Base-by-base conservation (phyloP, 2,329 filamentous ascomycete species). In the Lomentospora prolificans region DNA sequence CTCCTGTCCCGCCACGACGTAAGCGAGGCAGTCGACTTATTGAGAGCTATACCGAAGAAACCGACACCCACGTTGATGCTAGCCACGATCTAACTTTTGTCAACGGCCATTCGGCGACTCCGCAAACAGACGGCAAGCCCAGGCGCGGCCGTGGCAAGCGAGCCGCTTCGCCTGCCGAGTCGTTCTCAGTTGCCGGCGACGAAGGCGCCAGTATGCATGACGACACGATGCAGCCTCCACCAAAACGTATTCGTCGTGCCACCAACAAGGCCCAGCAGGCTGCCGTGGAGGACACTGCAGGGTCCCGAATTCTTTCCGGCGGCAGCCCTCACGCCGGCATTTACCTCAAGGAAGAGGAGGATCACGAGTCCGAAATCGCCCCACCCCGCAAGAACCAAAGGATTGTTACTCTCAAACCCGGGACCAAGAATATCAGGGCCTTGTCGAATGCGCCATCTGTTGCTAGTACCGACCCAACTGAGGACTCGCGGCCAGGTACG, bases 401-500 rank as follows among this genome's bases (percentile, higher is more conserved):
- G 24, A 57, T 57, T 28, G 55, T 57, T 3, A 57, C 55, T 24
- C 55, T 57, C 55, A 57, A 57, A 33, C 41, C 55, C 17, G 39
- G 39, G 14, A 36, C 50, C 31, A 48, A 39, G 19, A 50, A 27
- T 50, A 27, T 57, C 27, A 14, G 39, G 10, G 50, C 55, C 12
- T 27, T 57, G 17, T 55, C 53, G 17, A 41, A 44, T 31, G 67
- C 70, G 17, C 65, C 68, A 0, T 67, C 69, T 1, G 66, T 68
- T 2, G 66, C 68, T 31, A 69, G 70, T 56, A 64, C 66, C 39
- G 63, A 70, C 22, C 17, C 12, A 52, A 58, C 64, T 57, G 75
- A 76, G 31, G 75, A 78, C 24, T 74, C 74, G 5, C 73, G 79
- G 2, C 79, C 78, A 1, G 74, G 72, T 0, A 78, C 78, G 0